These are phyloP conservation scores for Paecilomyces dactylethromorphus DNA, from an alignment of 2,329 filamentous ascomycete genomes.

Conservation along the genomic window DNA sequence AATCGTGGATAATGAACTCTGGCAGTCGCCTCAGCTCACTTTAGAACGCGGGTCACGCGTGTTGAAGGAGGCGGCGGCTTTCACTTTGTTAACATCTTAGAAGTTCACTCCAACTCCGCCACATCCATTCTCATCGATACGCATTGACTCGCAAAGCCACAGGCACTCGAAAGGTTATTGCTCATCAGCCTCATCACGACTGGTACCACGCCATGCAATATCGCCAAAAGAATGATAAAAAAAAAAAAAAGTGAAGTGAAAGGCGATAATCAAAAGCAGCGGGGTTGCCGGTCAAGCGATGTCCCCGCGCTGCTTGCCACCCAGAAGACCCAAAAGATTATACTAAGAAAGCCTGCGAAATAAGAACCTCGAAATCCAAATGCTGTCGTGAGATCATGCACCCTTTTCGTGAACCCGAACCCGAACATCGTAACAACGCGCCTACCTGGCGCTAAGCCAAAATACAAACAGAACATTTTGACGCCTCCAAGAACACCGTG, in stretches of 20 bases:
- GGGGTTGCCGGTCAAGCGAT: neutral
- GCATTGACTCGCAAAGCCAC: neutral
- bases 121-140: neutral
- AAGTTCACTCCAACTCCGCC: neutral
- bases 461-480: slow-evolving; percentile 7
- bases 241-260: slow-evolving; percentile 1
- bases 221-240: neutral
- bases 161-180: too few species aligned
- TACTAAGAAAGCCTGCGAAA: slow-evolving; percentile 3
- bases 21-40: neutral
- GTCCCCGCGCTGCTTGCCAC: neutral
- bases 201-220: neutral
- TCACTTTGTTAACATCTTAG: neutral
- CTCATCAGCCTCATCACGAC: neutral
- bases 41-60: neutral
- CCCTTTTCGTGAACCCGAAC: slow-evolving; percentile 18
- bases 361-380: slow-evolving; percentile 10
- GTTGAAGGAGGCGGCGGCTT: neutral
- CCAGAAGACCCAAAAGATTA: slow-evolving; percentile 2
- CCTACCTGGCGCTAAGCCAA: neutral
- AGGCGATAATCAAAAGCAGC: neutral
- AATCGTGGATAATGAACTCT: neutral
- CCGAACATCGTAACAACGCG: slow-evolving; percentile 1
- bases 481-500: slow-evolving; percentile 10
- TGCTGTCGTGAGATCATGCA: slow-evolving; percentile 23